Evolutionary conservation across 768 basidiomycete species (phyloP), one percentile per base, ranked within the genome.

Genomic region (Royoungia palumana): DNA sequence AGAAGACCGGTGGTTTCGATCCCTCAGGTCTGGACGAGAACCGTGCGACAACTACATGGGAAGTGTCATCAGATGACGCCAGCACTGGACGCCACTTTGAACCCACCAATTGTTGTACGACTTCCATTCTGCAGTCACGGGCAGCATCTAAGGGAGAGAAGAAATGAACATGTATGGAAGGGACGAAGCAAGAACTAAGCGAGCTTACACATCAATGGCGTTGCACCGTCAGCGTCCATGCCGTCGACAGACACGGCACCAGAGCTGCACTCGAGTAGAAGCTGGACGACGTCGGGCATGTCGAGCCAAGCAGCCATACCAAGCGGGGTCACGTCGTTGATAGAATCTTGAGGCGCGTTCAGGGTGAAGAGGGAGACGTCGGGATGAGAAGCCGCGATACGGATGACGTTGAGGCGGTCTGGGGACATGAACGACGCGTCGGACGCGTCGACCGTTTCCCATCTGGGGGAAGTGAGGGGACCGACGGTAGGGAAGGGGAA

Each of bases 281-380:
- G 57, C 47, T 72, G 72, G n/a, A 90, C 84, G 21, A 72, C 75
- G 14, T 77, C 67, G 11, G 78, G 77, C 64, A 78, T 70, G 57
- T 88, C 82, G 17, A 89, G 74, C 86, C 87, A 90, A 1, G 87
- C 81, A 7, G 87, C 85, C 74, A 88, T 81, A 5, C 85, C 83
- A 14, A 91, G 76, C 11, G 87, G 87, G 1, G 86, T 85, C 8
- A 87, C 85, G 28, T 87, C 86, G 45, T 80, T 81, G 72, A 85
- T 80, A 2, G 80, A 77, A 51, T 72, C 70, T 44, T 85, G 83
- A 0, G 87, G 83, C n/a, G 83, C 80, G 62, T 91, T 90, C 35
- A 91, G 70, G 16, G 85, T 82, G 61, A 77, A 77, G 13, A 91
- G 71, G 10, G 85, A 82, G 12, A 84, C 75, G 40, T 81, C 73